phyloP scores from a whole-genome alignment of 805 yeast species.

The Yarrowia sp. region DNA sequence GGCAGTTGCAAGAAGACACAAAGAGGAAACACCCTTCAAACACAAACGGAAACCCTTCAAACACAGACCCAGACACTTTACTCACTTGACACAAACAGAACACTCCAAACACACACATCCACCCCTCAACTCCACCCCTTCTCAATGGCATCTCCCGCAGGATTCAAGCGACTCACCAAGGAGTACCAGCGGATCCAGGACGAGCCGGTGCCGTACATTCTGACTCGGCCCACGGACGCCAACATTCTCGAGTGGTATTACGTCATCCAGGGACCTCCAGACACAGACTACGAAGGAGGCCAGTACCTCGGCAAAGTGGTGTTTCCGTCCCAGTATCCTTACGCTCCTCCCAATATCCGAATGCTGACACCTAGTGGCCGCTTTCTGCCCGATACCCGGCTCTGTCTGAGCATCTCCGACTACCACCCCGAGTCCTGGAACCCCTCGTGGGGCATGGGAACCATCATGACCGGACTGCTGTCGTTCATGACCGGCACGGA shows the following conservation, averaged over 20 bases:
- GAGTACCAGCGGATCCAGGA: conserved; percentile 80
- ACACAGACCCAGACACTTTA: too few relatives aligned
- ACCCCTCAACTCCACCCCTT: background rate
- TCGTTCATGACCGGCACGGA: conserved; percentile 94
- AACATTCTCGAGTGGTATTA: conserved; percentile 95
- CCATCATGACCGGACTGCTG: conserved; percentile 83
- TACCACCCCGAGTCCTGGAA: conserved; percentile 96
- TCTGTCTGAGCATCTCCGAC: conserved; percentile 92
- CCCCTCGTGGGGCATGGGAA: conserved; percentile 93
- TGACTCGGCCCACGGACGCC: conserved; percentile 84
- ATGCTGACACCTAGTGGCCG: conserved; percentile 76
- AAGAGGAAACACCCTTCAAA: too few relatives aligned
- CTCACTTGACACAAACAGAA: background rate
- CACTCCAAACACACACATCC: background rate
- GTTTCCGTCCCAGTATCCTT: conserved; percentile 88
- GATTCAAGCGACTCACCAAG: conserved; percentile 59
- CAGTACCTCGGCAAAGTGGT: conserved; percentile 86
- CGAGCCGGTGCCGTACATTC: conserved; percentile 83
- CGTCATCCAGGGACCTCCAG: conserved; percentile 90
- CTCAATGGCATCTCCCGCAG: conserved; percentile 30
- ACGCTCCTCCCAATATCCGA: conserved; percentile 83
- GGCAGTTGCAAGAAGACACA: too few relatives aligned
- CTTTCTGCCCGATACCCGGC: conserved; percentile 77
- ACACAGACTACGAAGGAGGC: conserved; percentile 83
- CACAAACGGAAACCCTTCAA: too few relatives aligned